Conservation (phyloP, 208 protist species). For the Acanthamoeba polyphaga region DNA sequence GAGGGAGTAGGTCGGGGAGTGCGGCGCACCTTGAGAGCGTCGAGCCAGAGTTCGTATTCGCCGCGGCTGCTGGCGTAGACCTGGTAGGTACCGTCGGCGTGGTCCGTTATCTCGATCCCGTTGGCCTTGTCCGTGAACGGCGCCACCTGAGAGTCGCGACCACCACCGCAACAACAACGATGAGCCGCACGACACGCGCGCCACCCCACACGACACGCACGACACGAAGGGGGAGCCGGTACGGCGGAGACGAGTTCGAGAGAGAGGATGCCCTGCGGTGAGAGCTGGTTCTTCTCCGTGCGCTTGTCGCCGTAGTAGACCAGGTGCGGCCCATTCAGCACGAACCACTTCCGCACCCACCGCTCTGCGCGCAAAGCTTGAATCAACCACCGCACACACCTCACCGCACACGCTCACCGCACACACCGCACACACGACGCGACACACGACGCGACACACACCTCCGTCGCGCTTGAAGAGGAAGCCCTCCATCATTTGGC, state of each 20-base stretch:
- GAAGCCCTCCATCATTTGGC: slow-evolving; percentile 23
- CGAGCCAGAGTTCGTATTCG: slow-evolving; percentile 45
- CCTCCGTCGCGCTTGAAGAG: slow-evolving; percentile 51
- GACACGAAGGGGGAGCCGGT: background rate
- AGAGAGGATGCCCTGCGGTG: background rate
- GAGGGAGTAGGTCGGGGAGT: no score
- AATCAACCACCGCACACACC: background rate
- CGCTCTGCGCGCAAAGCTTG: background rate
- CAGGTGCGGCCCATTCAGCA: slow-evolving; percentile 6
- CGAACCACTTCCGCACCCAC: slow-evolving; percentile 43
- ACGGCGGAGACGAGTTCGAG: slow-evolving; percentile 29
- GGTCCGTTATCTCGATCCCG: slow-evolving; percentile 15
- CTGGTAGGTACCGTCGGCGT: background rate
- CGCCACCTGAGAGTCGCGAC: background rate
- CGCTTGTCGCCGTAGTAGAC: slow-evolving; percentile 5
- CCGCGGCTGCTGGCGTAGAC: background rate
- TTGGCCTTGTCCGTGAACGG: background rate
- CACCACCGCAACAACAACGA: background rate
- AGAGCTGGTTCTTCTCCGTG: background rate
- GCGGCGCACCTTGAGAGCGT: background rate
- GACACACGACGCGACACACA: background rate
- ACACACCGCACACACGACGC: no score
- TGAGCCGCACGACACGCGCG: background rate
- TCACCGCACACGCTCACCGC: background rate
- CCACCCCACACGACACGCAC: background rate